phyloP scores from a whole-genome alignment of 768 basidiomycete species.

The Sutorius australiensis region DNA sequence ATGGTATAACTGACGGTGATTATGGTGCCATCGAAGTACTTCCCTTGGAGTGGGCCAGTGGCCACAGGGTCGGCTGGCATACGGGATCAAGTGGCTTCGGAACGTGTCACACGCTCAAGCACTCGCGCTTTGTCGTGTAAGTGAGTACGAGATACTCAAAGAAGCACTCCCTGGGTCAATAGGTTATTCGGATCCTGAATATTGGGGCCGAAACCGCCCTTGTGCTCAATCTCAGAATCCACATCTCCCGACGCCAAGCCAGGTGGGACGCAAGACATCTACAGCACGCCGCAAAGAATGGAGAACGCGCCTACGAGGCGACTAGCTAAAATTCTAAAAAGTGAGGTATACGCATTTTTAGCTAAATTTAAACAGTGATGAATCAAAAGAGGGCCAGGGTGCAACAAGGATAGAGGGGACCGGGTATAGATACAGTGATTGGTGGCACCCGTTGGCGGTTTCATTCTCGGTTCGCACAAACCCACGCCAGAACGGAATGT shows the following conservation, averaged over 20 bases:
- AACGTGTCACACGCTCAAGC: neutral
- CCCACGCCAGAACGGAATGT: neutral
- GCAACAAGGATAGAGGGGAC: neutral
- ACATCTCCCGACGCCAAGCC: neutral
- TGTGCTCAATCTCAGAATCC: neutral
- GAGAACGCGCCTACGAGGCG: neutral
- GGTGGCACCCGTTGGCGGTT: slow-evolving; percentile 9
- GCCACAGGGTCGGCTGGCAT: neutral
- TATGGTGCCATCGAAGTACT: neutral
- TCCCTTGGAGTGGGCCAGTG: neutral
- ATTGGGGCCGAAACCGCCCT: no score
- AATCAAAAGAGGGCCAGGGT: neutral
- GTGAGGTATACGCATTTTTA: slow-evolving; percentile 3
- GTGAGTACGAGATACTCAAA: neutral
- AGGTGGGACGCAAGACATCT: neutral
- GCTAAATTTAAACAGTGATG: slow-evolving; percentile 9
- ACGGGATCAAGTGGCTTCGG: neutral
- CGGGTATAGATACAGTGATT: slow-evolving; percentile 3
- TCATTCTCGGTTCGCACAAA: neutral
- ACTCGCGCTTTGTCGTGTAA: neutral
- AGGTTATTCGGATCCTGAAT: neutral
- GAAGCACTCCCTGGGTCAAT: neutral
- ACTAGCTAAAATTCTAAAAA: neutral
- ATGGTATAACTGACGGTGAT: neutral
- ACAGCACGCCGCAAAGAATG: neutral